These are phyloP conservation scores for Naganishia vaughanmartiniae DNA, from an alignment of 768 basidiomycete genomes.

Conservation along the genomic window DNA sequence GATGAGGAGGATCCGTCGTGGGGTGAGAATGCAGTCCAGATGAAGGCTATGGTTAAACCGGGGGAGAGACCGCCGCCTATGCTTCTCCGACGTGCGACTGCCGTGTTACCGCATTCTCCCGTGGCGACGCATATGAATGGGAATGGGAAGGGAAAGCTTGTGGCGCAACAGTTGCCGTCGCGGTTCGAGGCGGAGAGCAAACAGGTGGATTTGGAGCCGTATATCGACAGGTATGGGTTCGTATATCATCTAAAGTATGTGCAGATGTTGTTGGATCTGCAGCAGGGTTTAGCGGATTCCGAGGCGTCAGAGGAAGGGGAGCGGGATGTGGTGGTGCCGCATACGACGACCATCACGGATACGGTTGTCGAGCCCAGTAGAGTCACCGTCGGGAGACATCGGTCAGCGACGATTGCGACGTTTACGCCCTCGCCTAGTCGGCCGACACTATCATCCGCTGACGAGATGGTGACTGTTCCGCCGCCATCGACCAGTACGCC, in stretches of 20 bases:
- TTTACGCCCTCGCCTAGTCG: conserved; percentile 27
- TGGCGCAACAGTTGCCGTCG: conserved; percentile 32
- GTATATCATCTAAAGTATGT: conserved; percentile 41
- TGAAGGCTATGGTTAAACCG: conserved; percentile 43
- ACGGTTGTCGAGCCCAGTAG: neutral
- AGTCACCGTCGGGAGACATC: conserved; percentile 8
- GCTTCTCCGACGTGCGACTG: conserved; percentile 42
- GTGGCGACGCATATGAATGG: conserved; percentile 16
- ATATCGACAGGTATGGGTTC: conserved; percentile 51
- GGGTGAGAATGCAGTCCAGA: conserved; percentile 40
- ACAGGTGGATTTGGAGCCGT: conserved; percentile 38
- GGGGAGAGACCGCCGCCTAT: conserved; percentile 47
- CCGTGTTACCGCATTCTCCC: conserved; percentile 31
- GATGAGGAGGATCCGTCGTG: too few relatives aligned
- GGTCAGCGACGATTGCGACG: conserved; percentile 23
- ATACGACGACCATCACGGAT: neutral
- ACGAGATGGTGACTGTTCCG: conserved; percentile 19
- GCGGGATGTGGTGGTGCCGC: neutral
- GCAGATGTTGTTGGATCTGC: conserved; percentile 28
- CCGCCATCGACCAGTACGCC: neutral
- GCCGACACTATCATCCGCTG: conserved; percentile 5
- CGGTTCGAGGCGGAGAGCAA: conserved; percentile 37
- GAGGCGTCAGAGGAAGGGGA: conserved; percentile 10
- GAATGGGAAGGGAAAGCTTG: conserved; percentile 8
- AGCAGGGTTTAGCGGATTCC: conserved; percentile 7